Conservation (phyloP, 1,139 yeast genomes). For the Candida mesenterica region DNA sequence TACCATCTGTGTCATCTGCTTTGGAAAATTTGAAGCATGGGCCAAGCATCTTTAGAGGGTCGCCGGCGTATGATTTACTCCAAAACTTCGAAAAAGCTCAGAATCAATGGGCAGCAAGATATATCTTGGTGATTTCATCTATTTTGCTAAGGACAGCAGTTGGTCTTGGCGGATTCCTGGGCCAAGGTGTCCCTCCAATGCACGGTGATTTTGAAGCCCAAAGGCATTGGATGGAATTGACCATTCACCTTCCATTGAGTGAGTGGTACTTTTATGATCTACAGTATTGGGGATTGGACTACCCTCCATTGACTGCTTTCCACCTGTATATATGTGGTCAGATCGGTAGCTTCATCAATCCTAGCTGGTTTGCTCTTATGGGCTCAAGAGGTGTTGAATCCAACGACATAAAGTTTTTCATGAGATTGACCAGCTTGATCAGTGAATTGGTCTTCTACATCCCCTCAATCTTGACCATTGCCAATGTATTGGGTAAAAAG, state of each 20-base stretch:
- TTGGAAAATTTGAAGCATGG: neutral
- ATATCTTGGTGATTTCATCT: constrained; percentile 72
- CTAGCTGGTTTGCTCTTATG: constrained; percentile 74
- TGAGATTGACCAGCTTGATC: constrained; percentile 75
- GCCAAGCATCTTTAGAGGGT: constrained; percentile 17
- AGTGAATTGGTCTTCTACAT: constrained; percentile 75
- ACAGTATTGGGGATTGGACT: constrained; percentile 95
- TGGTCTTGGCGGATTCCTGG: constrained; percentile 88
- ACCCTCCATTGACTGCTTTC: constrained; percentile 95
- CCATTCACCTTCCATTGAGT: constrained; percentile 67
- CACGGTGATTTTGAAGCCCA: constrained; percentile 98
- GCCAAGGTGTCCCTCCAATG: constrained; percentile 66
- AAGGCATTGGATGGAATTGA: constrained; percentile 95
- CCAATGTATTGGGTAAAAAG: constrained; percentile 63
- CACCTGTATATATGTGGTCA: constrained; percentile 82
- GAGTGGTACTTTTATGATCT: constrained; percentile 90
- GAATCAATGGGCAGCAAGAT: constrained; percentile 87
- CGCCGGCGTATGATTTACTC: constrained; percentile 43
- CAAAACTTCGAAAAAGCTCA: constrained; percentile 55
- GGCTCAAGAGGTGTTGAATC: constrained; percentile 74
- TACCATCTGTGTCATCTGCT: neutral
- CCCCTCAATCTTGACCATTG: constrained; percentile 74
- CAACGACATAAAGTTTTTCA: constrained; percentile 66
- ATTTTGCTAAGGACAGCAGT: constrained; percentile 78
- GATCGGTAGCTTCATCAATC: constrained; percentile 61